These are phyloP conservation scores for Drechslera avenae DNA, from an alignment of 2,329 filamentous ascomycete species.

Conservation along the genomic window DNA sequence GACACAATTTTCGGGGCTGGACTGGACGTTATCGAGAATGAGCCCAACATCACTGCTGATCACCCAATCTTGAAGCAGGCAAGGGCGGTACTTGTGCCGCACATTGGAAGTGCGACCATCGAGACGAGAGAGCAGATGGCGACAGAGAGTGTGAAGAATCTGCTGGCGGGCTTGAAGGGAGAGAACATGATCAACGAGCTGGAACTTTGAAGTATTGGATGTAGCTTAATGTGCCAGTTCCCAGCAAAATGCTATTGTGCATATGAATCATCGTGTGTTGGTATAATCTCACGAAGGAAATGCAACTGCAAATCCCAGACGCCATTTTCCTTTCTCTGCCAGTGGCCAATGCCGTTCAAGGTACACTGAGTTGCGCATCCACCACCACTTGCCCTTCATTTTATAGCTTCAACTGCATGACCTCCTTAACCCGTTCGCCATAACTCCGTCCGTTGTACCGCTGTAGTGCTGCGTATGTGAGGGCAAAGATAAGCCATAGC, in stretches of 20 bases:
- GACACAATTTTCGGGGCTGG: constrained; percentile 60
- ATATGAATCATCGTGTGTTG: no score
- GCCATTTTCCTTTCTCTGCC: no score
- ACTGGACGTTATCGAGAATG: constrained; percentile 62
- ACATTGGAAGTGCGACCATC: constrained; percentile 63
- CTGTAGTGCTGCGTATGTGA: constrained; percentile 11
- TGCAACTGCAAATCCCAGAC: no score
- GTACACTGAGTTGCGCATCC: no score
- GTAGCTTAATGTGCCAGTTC: no score
- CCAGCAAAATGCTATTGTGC: no score
- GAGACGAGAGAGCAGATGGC: constrained; percentile 66
- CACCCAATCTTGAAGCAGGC: constrained; percentile 55
- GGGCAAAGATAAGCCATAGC: constrained; percentile 14
- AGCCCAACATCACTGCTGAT: constrained; percentile 56
- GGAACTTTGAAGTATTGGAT: constrained; percentile 16
- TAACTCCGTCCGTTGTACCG: constrained; percentile 6
- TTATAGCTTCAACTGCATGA: neutral
- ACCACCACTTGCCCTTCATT: no score
- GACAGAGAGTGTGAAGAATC: constrained; percentile 60
- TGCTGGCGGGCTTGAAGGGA: constrained; percentile 45
- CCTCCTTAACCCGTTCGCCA: neutral
- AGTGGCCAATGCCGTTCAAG: no score
- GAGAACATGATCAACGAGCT: constrained; percentile 39
- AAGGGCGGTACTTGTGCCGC: constrained; percentile 60
- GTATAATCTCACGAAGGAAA: no score